phyloP scores from a whole-genome alignment of 192 early-diverging fungal genomes.

The Spizellomyces punctatus region DNA sequence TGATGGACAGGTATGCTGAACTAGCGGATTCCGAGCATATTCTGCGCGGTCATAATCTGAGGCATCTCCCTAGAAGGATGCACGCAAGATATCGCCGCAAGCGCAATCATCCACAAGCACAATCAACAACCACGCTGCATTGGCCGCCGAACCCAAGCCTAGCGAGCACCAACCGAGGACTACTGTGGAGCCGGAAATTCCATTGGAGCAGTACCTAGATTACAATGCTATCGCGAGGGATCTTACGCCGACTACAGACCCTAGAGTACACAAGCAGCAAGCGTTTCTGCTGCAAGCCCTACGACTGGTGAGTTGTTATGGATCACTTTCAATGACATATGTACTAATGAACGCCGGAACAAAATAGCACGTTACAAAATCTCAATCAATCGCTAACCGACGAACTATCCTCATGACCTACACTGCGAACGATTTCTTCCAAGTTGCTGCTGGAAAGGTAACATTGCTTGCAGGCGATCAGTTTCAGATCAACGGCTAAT shows the following conservation, averaged over 20 bases:
- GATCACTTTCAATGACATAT: neutral
- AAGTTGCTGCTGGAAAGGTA: constrained; percentile 24
- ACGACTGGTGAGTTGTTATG: constrained; percentile 25
- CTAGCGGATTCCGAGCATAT: too few relatives aligned
- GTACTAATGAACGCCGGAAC: neutral
- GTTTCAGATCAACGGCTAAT: too few relatives aligned
- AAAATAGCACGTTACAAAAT: constrained; percentile 2
- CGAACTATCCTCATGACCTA: constrained; percentile 26
- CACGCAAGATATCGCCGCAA: neutral
- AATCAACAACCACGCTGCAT: constrained; percentile 10
- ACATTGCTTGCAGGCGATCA: neutral
- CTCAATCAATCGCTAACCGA: constrained; percentile 5
- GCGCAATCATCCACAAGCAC: too few relatives aligned
- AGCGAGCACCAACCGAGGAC: neutral
- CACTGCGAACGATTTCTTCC: constrained; percentile 37
- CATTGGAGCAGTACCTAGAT: constrained; percentile 34
- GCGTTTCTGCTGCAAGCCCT: constrained; percentile 44
- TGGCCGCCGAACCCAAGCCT: constrained; percentile 10
- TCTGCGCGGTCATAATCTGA: too few relatives aligned
- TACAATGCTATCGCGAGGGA: constrained; percentile 32
- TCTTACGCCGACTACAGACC: constrained; percentile 13
- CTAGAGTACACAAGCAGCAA: constrained; percentile 10
- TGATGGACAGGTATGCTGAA: neutral
- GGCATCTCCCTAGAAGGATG: too few relatives aligned
- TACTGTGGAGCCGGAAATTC: neutral